Conservation (phyloP, 2,329 filamentous ascomycete genomes). For the Aspergillus sp. region DNA sequence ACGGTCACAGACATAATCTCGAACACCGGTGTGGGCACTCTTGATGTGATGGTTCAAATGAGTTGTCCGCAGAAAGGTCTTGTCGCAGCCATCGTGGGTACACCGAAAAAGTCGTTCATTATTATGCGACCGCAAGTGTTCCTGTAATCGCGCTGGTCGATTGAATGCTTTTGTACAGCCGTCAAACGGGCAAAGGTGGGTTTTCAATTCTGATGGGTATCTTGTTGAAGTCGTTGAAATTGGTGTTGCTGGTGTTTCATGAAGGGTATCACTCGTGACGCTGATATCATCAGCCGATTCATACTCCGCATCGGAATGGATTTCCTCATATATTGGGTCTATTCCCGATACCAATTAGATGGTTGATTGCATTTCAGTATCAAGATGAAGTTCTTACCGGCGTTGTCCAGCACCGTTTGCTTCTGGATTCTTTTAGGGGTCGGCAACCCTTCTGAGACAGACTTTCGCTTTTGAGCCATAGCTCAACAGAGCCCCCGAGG, state of each 20-base stretch:
- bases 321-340: conserved; percentile 30
- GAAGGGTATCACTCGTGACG: conserved; percentile 23
- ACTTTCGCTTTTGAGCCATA: conserved; percentile 35
- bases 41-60: conserved; percentile 83
- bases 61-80: conserved; percentile 80
- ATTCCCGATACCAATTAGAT: conserved; percentile 25
- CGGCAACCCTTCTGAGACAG: conserved; percentile 17
- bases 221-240: conserved; percentile 45
- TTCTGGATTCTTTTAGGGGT: conserved; percentile 29
- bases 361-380: conserved; percentile 2
- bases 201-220: conserved; percentile 68
- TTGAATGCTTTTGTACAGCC: conserved; percentile 82
- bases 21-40: conserved; percentile 68
- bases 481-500: conserved; percentile 2
- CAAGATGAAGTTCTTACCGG: conserved; percentile 19
- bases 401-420: conserved; percentile 19
- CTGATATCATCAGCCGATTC: conserved; percentile 24
- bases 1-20: conserved; percentile 66
- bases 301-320: conserved; percentile 30
- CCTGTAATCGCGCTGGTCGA: conserved; percentile 71
- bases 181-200: conserved; percentile 67
- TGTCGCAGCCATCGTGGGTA: conserved; percentile 64
- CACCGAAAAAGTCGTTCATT: conserved; percentile 80
- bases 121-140: conserved; percentile 79
- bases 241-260: conserved; percentile 49